These are phyloP conservation scores for Tuber indicum DNA, from an alignment of 495 filamentous ascomycete genomes.

Conservation along the genomic window DNA sequence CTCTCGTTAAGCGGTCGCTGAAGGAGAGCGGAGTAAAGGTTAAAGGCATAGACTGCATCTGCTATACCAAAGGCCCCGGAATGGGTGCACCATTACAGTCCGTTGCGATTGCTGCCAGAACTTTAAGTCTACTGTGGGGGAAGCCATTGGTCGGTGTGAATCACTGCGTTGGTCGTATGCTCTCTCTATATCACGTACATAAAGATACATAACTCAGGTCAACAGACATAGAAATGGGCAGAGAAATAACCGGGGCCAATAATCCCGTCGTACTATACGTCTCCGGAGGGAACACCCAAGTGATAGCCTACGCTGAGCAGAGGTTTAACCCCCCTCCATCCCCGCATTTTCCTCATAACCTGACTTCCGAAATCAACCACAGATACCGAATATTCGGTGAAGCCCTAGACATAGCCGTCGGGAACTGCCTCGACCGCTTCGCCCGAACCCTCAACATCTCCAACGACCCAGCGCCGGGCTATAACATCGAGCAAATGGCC, in stretches of 20 bases:
- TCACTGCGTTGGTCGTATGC: conserved; percentile 87
- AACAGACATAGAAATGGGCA: conserved; percentile 92
- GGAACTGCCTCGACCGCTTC: conserved; percentile 95
- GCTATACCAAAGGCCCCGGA: conserved; percentile 90
- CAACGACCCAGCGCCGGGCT: conserved; percentile 93
- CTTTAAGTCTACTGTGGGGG: conserved; percentile 75
- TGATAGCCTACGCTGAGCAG: conserved; percentile 90
- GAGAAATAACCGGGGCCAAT: conserved; percentile 80
- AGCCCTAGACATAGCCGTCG: conserved; percentile 92
- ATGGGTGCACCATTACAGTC: conserved; percentile 95
- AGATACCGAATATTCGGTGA: conserved; percentile 94
- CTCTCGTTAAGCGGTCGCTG: conserved; percentile 69
- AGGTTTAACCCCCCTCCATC: conserved; percentile 42
- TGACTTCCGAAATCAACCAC: background rate
- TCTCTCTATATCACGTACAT: background rate
- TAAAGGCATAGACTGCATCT: conserved; percentile 76
- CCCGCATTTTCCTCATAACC: conserved; percentile 6
- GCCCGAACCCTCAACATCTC: conserved; percentile 81
- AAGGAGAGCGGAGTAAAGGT: conserved; percentile 57
- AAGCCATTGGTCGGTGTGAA: conserved; percentile 87
- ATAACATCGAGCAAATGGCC: conserved; percentile 95
- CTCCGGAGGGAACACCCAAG: conserved; percentile 93
- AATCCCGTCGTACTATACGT: conserved; percentile 96
- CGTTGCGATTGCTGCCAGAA: conserved; percentile 78
- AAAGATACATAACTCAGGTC: background rate